phyloP scores from a whole-genome alignment of 306 rosid genomes.

The Vigna nakashimae region DNA sequence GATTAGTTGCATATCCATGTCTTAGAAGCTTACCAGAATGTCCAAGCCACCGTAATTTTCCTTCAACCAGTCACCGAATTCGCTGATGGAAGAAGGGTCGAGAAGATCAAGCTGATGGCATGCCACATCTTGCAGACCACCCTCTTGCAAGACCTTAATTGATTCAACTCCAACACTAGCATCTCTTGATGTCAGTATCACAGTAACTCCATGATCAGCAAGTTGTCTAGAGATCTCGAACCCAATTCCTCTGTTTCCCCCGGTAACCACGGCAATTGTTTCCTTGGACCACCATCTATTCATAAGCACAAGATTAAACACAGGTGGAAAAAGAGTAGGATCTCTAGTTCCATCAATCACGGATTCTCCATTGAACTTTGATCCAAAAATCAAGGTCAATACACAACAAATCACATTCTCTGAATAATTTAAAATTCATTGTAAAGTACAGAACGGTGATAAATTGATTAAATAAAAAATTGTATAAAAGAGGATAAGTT shows the following conservation, averaged over 20 bases:
- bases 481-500: no score
- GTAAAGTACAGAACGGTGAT: no score
- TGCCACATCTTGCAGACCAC: constrained; percentile 66
- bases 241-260: constrained; percentile 95
- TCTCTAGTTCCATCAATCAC: constrained; percentile 5
- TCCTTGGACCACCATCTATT: constrained; percentile 96
- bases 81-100: constrained; percentile 64
- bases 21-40: constrained; percentile 66
- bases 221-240: constrained; percentile 83
- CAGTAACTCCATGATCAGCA: constrained; percentile 83
- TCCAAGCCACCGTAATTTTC: constrained; percentile 83
- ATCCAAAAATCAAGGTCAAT: not conserved
- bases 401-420: not conserved
- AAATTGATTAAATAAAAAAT: no score
- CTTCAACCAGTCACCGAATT: constrained; percentile 71
- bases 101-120: constrained; percentile 81
- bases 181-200: constrained; percentile 84
- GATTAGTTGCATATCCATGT: not conserved
- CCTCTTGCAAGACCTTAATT: constrained; percentile 83
- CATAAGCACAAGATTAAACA: not conserved
- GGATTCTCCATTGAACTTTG: not conserved
- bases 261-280: constrained; percentile 85
- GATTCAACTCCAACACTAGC: constrained; percentile 80
- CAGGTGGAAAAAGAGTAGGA: not conserved
- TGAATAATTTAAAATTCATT: no score